phyloP scores from a whole-genome alignment of 192 early-diverging fungal species.

The Backusella tarrabulga region DNA sequence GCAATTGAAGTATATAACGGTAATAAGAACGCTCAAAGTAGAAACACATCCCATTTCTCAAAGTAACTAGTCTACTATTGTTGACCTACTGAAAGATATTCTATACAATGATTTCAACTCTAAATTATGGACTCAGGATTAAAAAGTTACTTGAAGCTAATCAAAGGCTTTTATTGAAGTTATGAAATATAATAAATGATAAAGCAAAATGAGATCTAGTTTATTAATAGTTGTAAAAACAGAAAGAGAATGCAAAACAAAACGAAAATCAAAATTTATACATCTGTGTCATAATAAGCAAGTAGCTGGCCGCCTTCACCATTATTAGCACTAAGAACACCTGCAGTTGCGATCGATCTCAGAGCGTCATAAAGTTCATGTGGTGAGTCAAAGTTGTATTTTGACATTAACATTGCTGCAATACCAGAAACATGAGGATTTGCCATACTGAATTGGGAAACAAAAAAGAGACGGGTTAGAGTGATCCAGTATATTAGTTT shows the following conservation, averaged over 20 bases:
- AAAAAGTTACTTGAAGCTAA: too few species aligned
- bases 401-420: conserved; percentile 41
- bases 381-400: conserved; percentile 15
- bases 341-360: conserved; percentile 4
- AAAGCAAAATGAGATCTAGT: not conserved
- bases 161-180: too few species aligned
- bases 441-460: conserved; percentile 42
- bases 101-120: too few species aligned
- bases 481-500: not conserved
- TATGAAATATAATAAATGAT: not conserved
- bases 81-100: too few species aligned
- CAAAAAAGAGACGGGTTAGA: not conserved
- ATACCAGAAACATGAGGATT: conserved; percentile 47
- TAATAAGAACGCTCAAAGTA: too few species aligned
- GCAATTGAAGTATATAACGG: too few species aligned
- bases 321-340: conserved; percentile 1
- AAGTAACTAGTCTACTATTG: too few species aligned
- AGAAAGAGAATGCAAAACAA: not conserved
- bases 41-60: too few species aligned
- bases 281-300: not conserved
- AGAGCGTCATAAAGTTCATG: conserved; percentile 35
- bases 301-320: not conserved
- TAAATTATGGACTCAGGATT: too few species aligned
- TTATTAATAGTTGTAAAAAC: not conserved
- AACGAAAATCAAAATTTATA: not conserved